Base-by-base conservation (phyloP, 75 land plant species). In the Cunninghamia lanceolata region DNA sequence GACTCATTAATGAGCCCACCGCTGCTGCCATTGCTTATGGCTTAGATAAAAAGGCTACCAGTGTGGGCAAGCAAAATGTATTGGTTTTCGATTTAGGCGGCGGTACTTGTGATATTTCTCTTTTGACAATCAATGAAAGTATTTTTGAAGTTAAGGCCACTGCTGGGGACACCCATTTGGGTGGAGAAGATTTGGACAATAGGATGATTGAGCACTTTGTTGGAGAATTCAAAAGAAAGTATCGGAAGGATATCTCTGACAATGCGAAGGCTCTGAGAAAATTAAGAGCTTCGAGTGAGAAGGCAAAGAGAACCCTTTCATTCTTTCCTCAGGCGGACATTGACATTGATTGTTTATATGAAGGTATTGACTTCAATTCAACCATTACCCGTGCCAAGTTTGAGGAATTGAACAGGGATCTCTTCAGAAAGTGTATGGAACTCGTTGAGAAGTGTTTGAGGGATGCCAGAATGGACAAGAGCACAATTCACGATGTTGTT, bases 111-210 rank as follows among this genome's bases (percentile, higher is more conserved):
- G 95, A 94, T 88, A 94, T 94, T 2, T 94, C 95, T 30, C 88
- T 94, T 4, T 90, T 94, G 71, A 93, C 95, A 0, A 94, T 94
- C 70, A 94, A 94, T 70, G 94, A 94, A 76, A 94, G 95, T 40
- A 93, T 94, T 78, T 94, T 94, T 77, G 96, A 94, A 83, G 96
- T 94, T 56, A 94, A 94, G 91, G 94, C 95, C 46, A 94, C 95
- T 2, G 95, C 94, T 59, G 95, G 95, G n/a, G 95, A 93, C 82
- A 94, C 95, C 45, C 95, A 94, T 82, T 87, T 94, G n/a, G 95
- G 95, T n/a, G 95, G 94, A 10, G 95, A 94, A 85, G 94, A 94
- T 73, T 94, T 94, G 71, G 95, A 94, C 83, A 93, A 94, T 87
- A 83, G 93, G 78, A 87, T 94, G 93, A 94, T 94, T 87, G 93